Evolutionary conservation across 176 grass and related monocot genomes (phyloP).

Genomic region (Oryza punctata): DNA sequence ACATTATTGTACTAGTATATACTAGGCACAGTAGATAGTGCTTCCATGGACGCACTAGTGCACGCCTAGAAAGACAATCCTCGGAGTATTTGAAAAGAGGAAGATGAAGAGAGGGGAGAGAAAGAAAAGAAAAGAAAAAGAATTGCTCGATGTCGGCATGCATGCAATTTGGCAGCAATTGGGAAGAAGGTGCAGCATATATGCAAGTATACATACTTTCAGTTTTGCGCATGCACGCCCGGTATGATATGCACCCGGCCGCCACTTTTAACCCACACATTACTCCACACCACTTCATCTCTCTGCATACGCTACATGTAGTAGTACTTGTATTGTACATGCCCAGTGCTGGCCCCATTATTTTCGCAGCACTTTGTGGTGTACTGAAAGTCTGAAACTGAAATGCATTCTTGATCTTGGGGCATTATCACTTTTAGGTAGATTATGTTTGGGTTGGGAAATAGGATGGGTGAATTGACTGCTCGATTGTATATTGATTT

Average conservation of each 20-base stretch:
- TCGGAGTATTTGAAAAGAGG: background rate
- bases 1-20: background rate
- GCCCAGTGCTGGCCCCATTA: background rate
- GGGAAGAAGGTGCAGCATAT: background rate
- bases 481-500: too few relatives aligned
- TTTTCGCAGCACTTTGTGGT: background rate
- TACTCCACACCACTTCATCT: too few relatives aligned
- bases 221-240: background rate
- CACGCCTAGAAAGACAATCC: slow-evolving; percentile 27
- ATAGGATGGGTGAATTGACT: too few relatives aligned
- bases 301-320: background rate
- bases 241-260: background rate
- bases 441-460: too few relatives aligned
- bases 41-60: slow-evolving; percentile 10
- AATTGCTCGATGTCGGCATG: slow-evolving; percentile 9
- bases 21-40: background rate
- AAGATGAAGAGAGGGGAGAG: background rate
- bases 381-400: background rate
- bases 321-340: background rate
- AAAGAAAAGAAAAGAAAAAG: background rate
- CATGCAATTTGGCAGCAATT: background rate
- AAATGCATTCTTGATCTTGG: background rate
- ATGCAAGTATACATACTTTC: background rate
- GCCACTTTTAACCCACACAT: background rate
- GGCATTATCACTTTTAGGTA: too few relatives aligned